Base-by-base conservation (phyloP, 2,329 filamentous ascomycete species). In the Tolypocladium ophioglossoides region DNA sequence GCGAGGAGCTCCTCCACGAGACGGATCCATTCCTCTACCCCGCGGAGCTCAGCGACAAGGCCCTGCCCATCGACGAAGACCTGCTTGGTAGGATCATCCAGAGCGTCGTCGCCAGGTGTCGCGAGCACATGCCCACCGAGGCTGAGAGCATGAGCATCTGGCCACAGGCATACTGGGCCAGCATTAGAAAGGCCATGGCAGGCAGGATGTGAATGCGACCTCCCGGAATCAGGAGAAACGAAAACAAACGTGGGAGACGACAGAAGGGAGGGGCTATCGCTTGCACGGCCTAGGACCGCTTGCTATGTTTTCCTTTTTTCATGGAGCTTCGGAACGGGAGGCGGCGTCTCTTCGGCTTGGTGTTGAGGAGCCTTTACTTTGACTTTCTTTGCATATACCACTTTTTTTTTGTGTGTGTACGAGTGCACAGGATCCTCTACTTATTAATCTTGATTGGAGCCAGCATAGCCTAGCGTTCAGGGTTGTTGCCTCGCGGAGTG, bases 21-120 rank as follows among this genome's bases (percentile, higher is more conserved):
- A 72, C 73, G 2, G 84, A 87, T 60, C 76, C 81, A 4, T 87
- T 87, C 64, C 64, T 87, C 39, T 83, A 85, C 61, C 85, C 85
- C 0, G 72, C 74, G 37, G 82, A 84, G 63, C 70, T 78, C 9
- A 71, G 74, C 47, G 78, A 78, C 16, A 74, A 74, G 56, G 74
- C 79, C 12, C 67, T 85, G 18, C 81, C 83, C 4, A 77, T 86
- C 52, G 80, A 80, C 20, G 80, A 85, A 64, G 82, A 85, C 61
- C 68, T 85, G 52, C 73, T 86, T 34, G 76, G 76, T 35, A 71
- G 81, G 48, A 83, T 86, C 59, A 78, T 86, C 55, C 78, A 83
- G 68, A 84, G 79, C 62, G 81, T 85, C 22, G 80, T 82, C 18
- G 70, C 74, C 20, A 75, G 81, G 54, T 84, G 82, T 57, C 74